These are phyloP conservation scores for Arachis stenosperma DNA, from an alignment of 306 rosid species.

Conservation along the genomic window DNA sequence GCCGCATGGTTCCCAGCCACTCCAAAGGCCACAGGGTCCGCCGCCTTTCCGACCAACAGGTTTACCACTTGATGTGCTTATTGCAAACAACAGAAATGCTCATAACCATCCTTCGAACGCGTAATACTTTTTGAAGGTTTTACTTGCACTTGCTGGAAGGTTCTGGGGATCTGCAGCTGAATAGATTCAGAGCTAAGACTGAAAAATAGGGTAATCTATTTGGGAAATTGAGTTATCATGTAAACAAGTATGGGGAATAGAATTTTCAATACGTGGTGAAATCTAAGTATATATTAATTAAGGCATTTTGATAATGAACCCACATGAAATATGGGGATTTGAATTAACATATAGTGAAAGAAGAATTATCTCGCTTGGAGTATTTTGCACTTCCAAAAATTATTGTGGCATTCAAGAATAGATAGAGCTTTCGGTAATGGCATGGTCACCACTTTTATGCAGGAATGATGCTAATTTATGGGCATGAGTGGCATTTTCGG, in stretches of 20 bases:
- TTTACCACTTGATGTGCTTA: conserved; percentile 33
- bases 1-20: conserved; percentile 10
- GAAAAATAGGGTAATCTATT: conserved; percentile 2
- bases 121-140: conserved; percentile 13
- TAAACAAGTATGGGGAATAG: not conserved
- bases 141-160: conserved; percentile 21
- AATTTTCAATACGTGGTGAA: not conserved
- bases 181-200: not conserved
- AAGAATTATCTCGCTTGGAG: not conserved
- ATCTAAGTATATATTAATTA: not conserved
- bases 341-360: not conserved
- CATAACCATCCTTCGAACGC: conserved; percentile 34
- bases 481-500: too few relatives aligned
- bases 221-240: not conserved
- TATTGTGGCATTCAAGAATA: not conserved
- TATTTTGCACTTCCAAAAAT: not conserved
- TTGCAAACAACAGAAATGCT: conserved; percentile 44
- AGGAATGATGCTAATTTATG: not conserved
- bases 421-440: not conserved
- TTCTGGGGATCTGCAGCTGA: not conserved
- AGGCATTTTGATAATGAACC: not conserved
- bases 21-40: conserved; percentile 3
- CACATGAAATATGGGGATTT: not conserved
- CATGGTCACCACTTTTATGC: not conserved
- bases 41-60: conserved; percentile 34